Evolutionary conservation across 306 rosid species (phyloP).

Genomic region (Mimosa pudica): DNA sequence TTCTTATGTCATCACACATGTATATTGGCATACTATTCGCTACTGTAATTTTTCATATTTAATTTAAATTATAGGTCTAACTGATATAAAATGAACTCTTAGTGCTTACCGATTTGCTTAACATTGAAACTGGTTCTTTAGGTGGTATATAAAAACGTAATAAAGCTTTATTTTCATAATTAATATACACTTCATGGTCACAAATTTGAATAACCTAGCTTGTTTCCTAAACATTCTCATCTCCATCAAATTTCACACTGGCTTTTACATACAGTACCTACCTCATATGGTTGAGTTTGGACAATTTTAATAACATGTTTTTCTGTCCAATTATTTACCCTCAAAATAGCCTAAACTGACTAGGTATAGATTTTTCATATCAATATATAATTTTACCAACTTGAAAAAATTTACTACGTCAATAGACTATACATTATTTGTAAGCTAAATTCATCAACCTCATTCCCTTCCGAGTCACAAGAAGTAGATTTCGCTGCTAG

Average conservation of each 20-base stretch:
- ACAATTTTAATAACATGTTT: too few species aligned
- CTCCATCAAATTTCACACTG: background rate
- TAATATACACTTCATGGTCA: background rate
- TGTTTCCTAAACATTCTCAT: background rate
- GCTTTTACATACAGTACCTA: too few species aligned
- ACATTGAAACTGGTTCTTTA: too few species aligned
- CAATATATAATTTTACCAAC: background rate
- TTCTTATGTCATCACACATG: too few species aligned
- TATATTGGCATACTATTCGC: background rate
- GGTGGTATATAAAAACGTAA: too few species aligned
- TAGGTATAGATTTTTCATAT: background rate
- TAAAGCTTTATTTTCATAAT: background rate
- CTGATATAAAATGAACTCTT: too few species aligned
- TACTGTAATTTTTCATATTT: too few species aligned
- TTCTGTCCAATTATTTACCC: background rate
- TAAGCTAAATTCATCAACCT: slow-evolving; percentile 46
- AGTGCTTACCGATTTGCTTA: too few species aligned
- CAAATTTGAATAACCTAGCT: background rate
- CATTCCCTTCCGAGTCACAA: slow-evolving; percentile 31
- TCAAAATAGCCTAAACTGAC: too few species aligned
- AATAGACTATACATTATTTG: slow-evolving; percentile 36
- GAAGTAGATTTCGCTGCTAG: slow-evolving; percentile 46
- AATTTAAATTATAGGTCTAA: too few species aligned
- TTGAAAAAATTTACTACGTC: background rate
- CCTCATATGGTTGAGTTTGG: background rate